Evolutionary conservation across 306 rosid genomes (phyloP).

Genomic region (Myrica gale): DNA sequence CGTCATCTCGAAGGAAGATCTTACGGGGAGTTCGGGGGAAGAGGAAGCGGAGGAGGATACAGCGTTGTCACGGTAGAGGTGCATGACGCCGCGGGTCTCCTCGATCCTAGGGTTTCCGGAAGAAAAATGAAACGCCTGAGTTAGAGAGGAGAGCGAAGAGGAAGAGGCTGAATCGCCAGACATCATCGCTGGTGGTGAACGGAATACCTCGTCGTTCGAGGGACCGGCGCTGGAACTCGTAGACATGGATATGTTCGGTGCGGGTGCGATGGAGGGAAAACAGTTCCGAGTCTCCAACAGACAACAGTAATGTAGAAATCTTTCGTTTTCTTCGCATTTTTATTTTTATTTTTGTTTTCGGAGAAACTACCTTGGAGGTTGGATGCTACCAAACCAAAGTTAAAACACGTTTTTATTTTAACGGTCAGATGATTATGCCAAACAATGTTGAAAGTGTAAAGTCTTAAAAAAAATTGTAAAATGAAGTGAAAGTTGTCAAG

Average conservation of each 20-base stretch:
- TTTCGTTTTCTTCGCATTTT: no score
- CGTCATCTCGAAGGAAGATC: background rate
- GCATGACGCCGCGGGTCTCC: constrained; percentile 88
- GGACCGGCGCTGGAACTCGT: constrained; percentile 45
- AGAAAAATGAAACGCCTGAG: constrained; percentile 75
- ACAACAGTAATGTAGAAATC: no score
- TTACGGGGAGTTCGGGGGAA: constrained; percentile 58
- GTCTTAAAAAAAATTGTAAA: no score
- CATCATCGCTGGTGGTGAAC: constrained; percentile 24
- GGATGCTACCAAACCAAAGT: no score
- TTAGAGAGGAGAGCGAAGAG: constrained; percentile 45
- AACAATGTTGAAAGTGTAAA: no score
- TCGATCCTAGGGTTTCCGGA: constrained; percentile 99
- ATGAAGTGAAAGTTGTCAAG: no score
- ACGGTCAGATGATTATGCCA: no score
- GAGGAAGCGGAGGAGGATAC: constrained; percentile 20
- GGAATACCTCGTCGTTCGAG: constrained; percentile 41
- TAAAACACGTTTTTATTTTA: no score
- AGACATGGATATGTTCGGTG: constrained; percentile 9
- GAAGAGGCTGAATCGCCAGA: constrained; percentile 44
- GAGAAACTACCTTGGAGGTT: no score
- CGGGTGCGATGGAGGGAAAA: no score
- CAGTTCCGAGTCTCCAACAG: no score
- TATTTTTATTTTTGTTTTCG: no score
- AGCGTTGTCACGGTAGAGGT: constrained; percentile 60